Evolutionary conservation across 176 grass and related monocot species (phyloP).

Genomic region (Rhipidocladum racemiflorum): DNA sequence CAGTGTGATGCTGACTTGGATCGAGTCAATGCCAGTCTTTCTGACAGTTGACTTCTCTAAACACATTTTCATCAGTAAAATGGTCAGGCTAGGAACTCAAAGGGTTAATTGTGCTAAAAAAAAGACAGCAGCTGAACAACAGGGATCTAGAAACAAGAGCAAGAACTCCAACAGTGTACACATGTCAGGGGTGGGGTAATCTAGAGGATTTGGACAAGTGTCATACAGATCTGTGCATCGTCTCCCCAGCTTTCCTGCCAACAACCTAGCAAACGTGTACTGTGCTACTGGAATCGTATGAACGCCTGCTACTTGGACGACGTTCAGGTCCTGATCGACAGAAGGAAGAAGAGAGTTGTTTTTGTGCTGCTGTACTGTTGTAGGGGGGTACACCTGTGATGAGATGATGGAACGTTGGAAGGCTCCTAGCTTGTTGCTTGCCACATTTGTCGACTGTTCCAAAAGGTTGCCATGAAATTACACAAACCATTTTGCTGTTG

Average conservation of each 20-base stretch:
- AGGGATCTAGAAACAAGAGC: neutral
- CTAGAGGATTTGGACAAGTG: constrained; percentile 21
- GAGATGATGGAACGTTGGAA: neutral
- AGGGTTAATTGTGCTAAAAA: neutral
- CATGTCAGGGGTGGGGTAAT: constrained; percentile 16
- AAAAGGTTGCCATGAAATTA: neutral
- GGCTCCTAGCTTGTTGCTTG: neutral
- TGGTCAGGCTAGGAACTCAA: neutral
- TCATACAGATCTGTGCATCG: neutral
- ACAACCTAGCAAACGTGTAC: constrained; percentile 14
- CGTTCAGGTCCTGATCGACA: neutral
- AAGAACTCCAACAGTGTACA: neutral
- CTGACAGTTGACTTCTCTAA: neutral
- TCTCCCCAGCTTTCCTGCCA: constrained; percentile 8
- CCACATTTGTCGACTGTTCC: constrained; percentile 18
- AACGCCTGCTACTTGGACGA: constrained; percentile 17
- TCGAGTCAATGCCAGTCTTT: neutral
- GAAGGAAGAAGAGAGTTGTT: neutral
- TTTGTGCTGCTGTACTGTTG: neutral
- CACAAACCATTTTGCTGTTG: constrained; percentile 23
- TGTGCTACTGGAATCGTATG: neutral
- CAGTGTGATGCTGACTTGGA: neutral
- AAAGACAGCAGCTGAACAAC: neutral
- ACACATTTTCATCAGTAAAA: neutral
- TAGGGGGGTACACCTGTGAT: constrained; percentile 5